Evolutionary conservation across 1,139 yeast species (phyloP).

Genomic region (Scheffersomyces segobiensis): DNA sequence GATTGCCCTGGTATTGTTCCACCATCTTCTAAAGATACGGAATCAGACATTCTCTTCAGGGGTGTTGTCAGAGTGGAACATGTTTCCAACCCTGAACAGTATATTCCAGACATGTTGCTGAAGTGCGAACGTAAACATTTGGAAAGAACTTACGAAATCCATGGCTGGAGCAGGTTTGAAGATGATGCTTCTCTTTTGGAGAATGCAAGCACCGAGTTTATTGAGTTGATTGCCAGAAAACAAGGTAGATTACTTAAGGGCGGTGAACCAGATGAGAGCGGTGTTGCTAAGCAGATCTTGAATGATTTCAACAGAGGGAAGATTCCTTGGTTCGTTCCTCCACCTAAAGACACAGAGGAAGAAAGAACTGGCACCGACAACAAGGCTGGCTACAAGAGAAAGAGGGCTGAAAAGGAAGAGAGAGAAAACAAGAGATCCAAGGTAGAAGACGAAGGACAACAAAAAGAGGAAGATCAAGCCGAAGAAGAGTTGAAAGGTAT

Average conservation of each 20-base stretch:
- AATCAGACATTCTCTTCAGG: conserved; percentile 90
- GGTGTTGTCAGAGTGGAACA: conserved; percentile 99
- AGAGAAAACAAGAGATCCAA: conserved; percentile 22
- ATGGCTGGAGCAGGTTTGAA: conserved; percentile 75
- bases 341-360: conserved; percentile 70
- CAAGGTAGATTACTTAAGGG: conserved; percentile 92
- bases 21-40: conserved; percentile 84
- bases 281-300: conserved; percentile 86
- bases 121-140: conserved; percentile 89
- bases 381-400: conserved; percentile 53
- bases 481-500: conserved; percentile 9
- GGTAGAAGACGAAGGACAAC: conserved; percentile 23
- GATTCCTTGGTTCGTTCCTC: conserved; percentile 96
- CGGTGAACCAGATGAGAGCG: conserved; percentile 96
- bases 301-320: conserved; percentile 96
- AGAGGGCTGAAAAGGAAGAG: conserved; percentile 46
- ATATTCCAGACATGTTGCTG: conserved; percentile 80
- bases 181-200: conserved; percentile 40
- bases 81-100: conserved; percentile 93
- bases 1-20: conserved; percentile 99
- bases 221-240: conserved; percentile 88
- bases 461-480: conserved; percentile 32
- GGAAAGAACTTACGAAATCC: conserved; percentile 92
- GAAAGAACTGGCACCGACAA: conserved; percentile 56
- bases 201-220: conserved; percentile 71